Conservation (phyloP, 106 monocot species). For the Dendrobium nobile region DNA sequence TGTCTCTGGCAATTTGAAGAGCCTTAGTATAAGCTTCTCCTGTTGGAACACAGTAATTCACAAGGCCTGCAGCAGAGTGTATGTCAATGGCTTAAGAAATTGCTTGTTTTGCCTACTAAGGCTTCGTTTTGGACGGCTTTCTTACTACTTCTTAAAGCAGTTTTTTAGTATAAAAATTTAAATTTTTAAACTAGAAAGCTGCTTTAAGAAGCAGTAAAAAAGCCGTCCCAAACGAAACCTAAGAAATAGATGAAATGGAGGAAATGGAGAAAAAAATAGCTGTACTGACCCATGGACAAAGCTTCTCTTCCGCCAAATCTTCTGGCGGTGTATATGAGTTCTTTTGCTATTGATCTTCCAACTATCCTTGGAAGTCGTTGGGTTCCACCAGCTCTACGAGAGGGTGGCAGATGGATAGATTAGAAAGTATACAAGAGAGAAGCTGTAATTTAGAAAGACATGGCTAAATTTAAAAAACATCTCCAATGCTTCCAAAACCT, state of each 20-base stretch:
- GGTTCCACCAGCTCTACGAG: slow-evolving; percentile 83
- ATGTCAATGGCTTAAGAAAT: background rate
- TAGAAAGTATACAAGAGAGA: background rate
- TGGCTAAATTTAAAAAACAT: no score
- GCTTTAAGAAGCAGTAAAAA: no score
- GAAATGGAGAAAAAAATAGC: background rate
- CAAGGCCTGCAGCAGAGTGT: slow-evolving; percentile 50
- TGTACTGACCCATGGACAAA: slow-evolving; percentile 47
- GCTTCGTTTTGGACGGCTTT: no score
- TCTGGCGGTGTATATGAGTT: slow-evolving; percentile 82
- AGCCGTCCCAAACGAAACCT: no score
- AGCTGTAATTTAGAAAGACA: no score
- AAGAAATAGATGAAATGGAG: background rate
- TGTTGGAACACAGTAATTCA: slow-evolving; percentile 82
- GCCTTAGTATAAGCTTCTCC: slow-evolving; percentile 83
- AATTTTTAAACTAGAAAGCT: no score
- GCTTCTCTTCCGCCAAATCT: slow-evolving; percentile 67
- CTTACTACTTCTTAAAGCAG: no score
- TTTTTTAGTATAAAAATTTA: no score
- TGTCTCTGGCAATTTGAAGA: slow-evolving; percentile 77
- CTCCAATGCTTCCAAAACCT: no score
- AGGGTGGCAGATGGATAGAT: background rate
- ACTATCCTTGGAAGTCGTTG: slow-evolving; percentile 84
- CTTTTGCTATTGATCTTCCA: slow-evolving; percentile 73
- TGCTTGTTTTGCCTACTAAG: background rate